Conservation (phyloP, 192 early-diverging fungal genomes). For the Mortierella hygrophila region DNA sequence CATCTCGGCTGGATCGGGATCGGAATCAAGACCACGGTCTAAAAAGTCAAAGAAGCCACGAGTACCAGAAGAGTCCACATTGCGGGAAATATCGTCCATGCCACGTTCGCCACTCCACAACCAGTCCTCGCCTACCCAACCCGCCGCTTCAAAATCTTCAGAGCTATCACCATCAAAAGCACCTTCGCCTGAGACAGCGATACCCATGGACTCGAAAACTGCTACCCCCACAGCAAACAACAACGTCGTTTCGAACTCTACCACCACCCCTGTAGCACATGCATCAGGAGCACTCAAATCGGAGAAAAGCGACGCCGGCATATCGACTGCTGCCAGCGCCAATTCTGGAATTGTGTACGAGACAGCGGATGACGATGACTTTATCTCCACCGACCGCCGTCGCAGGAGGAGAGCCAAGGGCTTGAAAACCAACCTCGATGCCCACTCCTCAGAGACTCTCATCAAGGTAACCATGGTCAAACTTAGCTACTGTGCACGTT, state of each 20-base stretch:
- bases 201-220: not conserved
- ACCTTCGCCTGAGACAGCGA: not conserved
- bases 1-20: conserved; percentile 51
- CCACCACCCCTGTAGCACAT: not conserved
- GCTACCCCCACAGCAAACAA: not conserved
- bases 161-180: not conserved
- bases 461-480: conserved; percentile 17
- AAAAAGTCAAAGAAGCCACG: conserved; percentile 39
- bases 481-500: not conserved
- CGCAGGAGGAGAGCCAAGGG: conserved; percentile 34
- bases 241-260: not conserved
- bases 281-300: not conserved
- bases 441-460: conserved; percentile 29
- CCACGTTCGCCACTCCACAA: not conserved
- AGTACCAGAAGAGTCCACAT: not conserved
- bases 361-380: conserved; percentile 43
- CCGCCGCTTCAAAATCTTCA: not conserved
- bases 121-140: not conserved
- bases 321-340: not conserved
- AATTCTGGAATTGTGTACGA: conserved; percentile 18
- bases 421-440: not conserved
- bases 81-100: not conserved
- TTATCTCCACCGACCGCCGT: conserved; percentile 46
- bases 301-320: not conserved
- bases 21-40: conserved; percentile 31